These are phyloP conservation scores for Diaporthe helianthi DNA, from an alignment of 2,329 filamentous ascomycete species.

Conservation along the genomic window DNA sequence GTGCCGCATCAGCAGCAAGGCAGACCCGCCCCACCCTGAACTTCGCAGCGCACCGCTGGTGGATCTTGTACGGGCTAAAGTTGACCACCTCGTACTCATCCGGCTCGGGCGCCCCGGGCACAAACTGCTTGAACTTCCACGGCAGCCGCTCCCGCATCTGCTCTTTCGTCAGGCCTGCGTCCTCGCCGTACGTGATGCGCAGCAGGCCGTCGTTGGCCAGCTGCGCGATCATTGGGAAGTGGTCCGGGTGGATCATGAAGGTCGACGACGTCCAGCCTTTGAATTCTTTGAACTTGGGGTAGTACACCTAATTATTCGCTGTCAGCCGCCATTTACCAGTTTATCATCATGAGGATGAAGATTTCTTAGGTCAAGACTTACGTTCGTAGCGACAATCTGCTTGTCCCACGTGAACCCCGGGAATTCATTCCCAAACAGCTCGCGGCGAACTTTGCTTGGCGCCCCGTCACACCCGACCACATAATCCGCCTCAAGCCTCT, in stretches of 20 bases:
- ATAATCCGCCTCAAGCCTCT: conserved; percentile 48
- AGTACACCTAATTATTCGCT: conserved; percentile 41
- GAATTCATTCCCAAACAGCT: conserved; percentile 50
- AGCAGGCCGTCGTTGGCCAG: conserved; percentile 58
- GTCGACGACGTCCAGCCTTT: conserved; percentile 51
- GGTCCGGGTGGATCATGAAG: conserved; percentile 59
- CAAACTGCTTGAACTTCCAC: conserved; percentile 52
- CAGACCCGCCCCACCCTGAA: conserved; percentile 56
- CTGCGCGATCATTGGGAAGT: conserved; percentile 58
- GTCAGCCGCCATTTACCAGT: too few relatives aligned
- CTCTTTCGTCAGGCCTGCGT: conserved; percentile 49
- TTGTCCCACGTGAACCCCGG: conserved; percentile 57
- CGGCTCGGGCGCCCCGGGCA: conserved; percentile 58
- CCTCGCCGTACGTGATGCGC: conserved; percentile 61
- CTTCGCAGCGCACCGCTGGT: conserved; percentile 55
- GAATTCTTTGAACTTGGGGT: conserved; percentile 54
- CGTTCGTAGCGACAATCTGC: conserved; percentile 60
- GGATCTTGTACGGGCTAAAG: conserved; percentile 57
- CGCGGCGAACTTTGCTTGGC: conserved; percentile 48
- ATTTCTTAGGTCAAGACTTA: too few relatives aligned
- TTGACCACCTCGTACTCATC: conserved; percentile 55
- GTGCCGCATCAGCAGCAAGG: conserved; percentile 59
- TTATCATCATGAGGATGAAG: too few relatives aligned
- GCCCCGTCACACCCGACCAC: conserved; percentile 55
- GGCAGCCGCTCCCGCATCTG: conserved; percentile 53